phyloP scores from a whole-genome alignment of 164 flowering plant species.

The Vitis amurensis region DNA sequence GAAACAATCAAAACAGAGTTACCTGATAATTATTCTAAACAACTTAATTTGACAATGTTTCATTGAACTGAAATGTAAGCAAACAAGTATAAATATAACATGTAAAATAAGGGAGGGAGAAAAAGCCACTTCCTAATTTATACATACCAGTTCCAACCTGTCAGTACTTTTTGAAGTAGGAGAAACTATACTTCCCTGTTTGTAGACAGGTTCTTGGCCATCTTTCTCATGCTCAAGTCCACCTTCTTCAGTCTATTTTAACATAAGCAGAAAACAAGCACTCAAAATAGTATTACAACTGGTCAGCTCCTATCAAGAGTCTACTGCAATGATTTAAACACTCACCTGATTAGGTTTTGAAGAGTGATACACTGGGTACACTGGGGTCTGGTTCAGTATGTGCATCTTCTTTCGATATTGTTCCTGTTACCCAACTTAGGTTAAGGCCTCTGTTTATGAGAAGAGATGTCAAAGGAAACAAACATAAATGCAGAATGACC shows the following conservation, averaged over 20 bases:
- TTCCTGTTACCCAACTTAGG: slow-evolving; percentile 20
- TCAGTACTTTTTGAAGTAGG: slow-evolving; percentile 16
- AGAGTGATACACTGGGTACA: slow-evolving; percentile 16
- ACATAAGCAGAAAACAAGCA: not conserved
- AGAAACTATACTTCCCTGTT: slow-evolving; percentile 11
- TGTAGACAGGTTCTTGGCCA: slow-evolving; percentile 16
- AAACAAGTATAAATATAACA: not conserved
- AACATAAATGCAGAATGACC: too few species aligned
- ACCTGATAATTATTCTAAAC: not conserved
- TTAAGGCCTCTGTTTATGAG: not conserved
- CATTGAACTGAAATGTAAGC: not conserved
- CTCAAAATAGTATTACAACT: too few species aligned
- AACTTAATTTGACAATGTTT: not conserved
- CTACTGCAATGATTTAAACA: not conserved
- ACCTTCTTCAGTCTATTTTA: slow-evolving; percentile 25
- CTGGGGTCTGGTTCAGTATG: slow-evolving; percentile 24
- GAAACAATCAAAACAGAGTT: slow-evolving; percentile 14
- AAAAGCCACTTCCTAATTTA: not conserved
- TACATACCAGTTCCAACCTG: slow-evolving; percentile 25
- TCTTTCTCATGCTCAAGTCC: slow-evolving; percentile 13
- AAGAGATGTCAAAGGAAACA: not conserved
- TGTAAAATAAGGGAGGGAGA: not conserved
- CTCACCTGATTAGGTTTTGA: slow-evolving; percentile 28
- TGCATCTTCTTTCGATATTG: slow-evolving; percentile 26
- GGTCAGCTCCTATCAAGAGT: not conserved